Percentiles rank a stretch among this genome's conserved stretches.
These are phyloP conservation scores for Calonectria henricotiae DNA, from an alignment of 2,329 filamentous ascomycete genomes.

Conservation along the genomic window DNA sequence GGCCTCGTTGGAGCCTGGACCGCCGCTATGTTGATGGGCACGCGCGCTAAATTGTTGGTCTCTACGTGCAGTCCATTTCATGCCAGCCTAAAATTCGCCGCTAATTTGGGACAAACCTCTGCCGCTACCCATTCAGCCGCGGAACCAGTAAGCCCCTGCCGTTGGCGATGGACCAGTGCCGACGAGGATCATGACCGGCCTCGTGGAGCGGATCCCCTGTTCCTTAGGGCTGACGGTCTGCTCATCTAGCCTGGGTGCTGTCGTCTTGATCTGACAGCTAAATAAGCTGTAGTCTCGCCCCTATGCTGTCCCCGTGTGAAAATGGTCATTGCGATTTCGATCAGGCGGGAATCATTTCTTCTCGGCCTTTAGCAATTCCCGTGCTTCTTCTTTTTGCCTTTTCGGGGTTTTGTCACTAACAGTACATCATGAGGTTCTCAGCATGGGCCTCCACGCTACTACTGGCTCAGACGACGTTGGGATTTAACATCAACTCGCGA, in stretches of 20 bases:
- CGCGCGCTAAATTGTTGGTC: not conserved
- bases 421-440: constrained; percentile 26
- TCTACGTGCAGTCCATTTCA: not conserved
- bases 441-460: constrained; percentile 24
- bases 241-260: not conserved
- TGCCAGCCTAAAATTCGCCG: constrained; percentile 12
- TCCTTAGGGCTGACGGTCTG: constrained; percentile 11
- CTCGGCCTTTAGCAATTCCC: too few relatives aligned
- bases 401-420: not conserved
- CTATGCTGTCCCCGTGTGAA: not conserved
- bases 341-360: not conserved
- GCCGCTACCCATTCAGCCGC: not conserved
- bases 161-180: not conserved
- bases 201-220: not conserved
- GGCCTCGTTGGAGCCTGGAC: constrained; percentile 4
- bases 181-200: not conserved
- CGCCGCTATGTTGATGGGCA: not conserved
- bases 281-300: constrained; percentile 4
- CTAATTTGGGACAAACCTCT: not conserved
- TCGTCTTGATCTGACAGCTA: not conserved
- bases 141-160: not conserved
- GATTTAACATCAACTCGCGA: constrained; percentile 25
- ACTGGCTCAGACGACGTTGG: constrained; percentile 26
- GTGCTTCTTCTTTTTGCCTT: too few relatives aligned
- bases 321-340: not conserved